phyloP scores from a whole-genome alignment of 1,284 basidiomycete species.

The Ustilago crameri region DNA sequence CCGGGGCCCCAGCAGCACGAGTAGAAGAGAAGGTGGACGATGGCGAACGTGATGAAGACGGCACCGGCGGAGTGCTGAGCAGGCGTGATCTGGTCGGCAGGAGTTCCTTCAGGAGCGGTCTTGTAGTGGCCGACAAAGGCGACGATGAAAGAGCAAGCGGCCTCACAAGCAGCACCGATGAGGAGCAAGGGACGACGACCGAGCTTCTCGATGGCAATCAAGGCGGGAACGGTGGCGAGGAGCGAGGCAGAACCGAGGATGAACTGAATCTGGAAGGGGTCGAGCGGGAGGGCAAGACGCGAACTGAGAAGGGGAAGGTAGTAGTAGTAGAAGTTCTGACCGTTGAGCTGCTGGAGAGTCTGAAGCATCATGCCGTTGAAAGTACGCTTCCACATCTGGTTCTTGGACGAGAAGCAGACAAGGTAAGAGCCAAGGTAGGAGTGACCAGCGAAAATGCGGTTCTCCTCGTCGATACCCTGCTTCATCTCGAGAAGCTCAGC shows the following conservation, averaged over 20 bases:
- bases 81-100: conserved; percentile 65
- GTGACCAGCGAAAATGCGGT: conserved; percentile 74
- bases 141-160: conserved; percentile 71
- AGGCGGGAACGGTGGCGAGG: conserved; percentile 54
- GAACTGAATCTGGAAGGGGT: conserved; percentile 73
- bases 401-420: conserved; percentile 76
- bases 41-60: conserved; percentile 78
- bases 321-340: conserved; percentile 86
- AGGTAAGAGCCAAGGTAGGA: conserved; percentile 74
- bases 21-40: conserved; percentile 79
- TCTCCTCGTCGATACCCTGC: conserved; percentile 73
- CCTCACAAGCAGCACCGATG: conserved; percentile 67
- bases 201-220: conserved; percentile 66
- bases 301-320: conserved; percentile 80
- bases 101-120: conserved; percentile 73
- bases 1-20: conserved; percentile 79
- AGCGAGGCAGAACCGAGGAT: conserved; percentile 68
- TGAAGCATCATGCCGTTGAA: conserved; percentile 78
- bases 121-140: conserved; percentile 69
- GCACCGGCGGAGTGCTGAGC: conserved; percentile 72
- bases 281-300: conserved; percentile 76
- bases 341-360: conserved; percentile 76
- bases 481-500: conserved; percentile 74
- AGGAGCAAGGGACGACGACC: conserved; percentile 71
- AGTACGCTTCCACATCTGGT: conserved; percentile 78